Percentiles rank a stretch among this genome's conserved stretches.
phyloP scores from a whole-genome alignment of 1,284 basidiomycete genomes.

The Leccinum subrobustum region DNA sequence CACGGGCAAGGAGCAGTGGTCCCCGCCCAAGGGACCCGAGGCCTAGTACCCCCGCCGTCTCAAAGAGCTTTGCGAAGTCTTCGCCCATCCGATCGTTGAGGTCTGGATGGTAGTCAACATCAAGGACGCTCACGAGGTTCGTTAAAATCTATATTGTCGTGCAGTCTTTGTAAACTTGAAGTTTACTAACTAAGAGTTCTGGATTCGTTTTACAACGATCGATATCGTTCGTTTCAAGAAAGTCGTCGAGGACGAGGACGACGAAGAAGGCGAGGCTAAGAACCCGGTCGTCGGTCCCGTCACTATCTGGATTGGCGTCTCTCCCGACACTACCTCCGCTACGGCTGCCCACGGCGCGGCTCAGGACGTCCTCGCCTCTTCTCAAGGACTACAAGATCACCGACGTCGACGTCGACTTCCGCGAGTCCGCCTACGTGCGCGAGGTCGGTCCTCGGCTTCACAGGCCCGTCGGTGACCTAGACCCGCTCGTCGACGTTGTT shows the following conservation, averaged over 20 bases:
- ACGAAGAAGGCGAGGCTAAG: background rate
- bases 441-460: background rate
- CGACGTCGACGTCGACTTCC: background rate
- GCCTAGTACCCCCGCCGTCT: too few relatives aligned
- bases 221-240: background rate
- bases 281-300: background rate
- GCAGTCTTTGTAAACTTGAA: too few relatives aligned
- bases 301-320: background rate
- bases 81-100: too few relatives aligned
- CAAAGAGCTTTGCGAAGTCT: too few relatives aligned
- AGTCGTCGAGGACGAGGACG: background rate
- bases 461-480: background rate
- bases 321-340: background rate
- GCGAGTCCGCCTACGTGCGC: background rate
- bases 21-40: too few relatives aligned
- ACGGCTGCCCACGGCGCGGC: background rate
- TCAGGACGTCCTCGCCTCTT: background rate
- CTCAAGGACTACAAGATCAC: background rate
- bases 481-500: background rate
- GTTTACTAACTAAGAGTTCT: background rate
- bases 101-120: background rate
- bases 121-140: background rate
- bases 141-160: background rate
- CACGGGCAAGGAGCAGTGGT: too few relatives aligned
- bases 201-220: background rate